Base-by-base conservation (phyloP, 495 filamentous ascomycete genomes). In the Staphylotrichum tortipilum region DNA sequence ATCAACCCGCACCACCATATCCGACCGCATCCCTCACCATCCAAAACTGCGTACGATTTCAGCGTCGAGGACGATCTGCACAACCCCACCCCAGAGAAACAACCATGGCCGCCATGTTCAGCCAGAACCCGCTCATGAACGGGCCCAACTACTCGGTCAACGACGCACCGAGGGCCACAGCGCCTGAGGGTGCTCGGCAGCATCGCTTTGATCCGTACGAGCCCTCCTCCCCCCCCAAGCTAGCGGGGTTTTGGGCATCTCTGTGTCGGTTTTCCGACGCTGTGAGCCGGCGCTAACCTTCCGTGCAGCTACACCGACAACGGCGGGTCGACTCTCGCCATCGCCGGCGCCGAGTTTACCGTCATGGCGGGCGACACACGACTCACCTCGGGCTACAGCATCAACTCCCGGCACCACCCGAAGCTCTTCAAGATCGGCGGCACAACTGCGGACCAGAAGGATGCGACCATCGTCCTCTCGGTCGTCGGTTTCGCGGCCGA, bases 361-460 rank as follows among this genome's bases (percentile, higher is more conserved):
- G 90, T 98, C 68, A 78, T 98, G 63, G 92, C 92, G 37, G 92
- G 92, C 67, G 92, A 98, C 71, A 98, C 92, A 49, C 86, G 92
- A 57, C 84, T 86, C 49, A 95, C 91, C 37, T 82, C 84, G 34
- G 92, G 92, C 64, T 98, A 97, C 81, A 97, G 85, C 76, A 98
- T 98, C 80, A 95, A 97, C 75, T 88, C 89, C 23, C 85, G 92
- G 44, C 89, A 85, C 72, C 78, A 85, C 30, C 91, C 89, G 29
- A 98, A 98, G 68, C 84, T 98, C 33, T 97, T 94, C 80, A 88
- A 85, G 70, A 94, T 98, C 59, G 92, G 94, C 30, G 88, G 87
- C 44, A 86, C 89, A 47, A 88, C 85, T 44, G 83, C 88, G 37
- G 83, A 84, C 43, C 87, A 91, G 58, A 79, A 85, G 30, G 86